These are phyloP conservation scores for Artemisia tridentata DNA, from an alignment of 129 eudicot species.

Conservation along the genomic window DNA sequence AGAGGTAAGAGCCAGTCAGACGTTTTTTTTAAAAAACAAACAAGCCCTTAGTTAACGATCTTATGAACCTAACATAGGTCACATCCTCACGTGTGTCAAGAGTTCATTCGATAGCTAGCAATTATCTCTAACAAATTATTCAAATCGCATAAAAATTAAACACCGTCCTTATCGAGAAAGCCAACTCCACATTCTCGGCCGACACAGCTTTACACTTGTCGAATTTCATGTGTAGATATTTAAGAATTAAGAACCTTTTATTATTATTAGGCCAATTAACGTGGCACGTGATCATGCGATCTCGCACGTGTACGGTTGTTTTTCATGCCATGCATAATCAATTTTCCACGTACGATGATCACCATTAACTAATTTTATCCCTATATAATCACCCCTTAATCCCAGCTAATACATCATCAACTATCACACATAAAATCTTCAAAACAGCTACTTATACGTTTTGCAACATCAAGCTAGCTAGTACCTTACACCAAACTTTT, in stretches of 20 bases:
- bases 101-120: no score
- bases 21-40: no score
- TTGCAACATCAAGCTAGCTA: background rate
- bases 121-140: no score
- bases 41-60: no score
- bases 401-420: conserved; percentile 24
- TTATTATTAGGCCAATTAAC: conserved; percentile 1
- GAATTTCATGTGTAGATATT: background rate
- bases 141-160: no score
- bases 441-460: background rate
- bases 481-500: background rate
- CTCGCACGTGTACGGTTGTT: conserved; percentile 24
- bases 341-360: conserved; percentile 16
- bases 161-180: background rate
- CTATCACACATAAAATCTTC: background rate
- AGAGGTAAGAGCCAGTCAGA: no score
- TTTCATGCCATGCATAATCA: conserved; percentile 18
- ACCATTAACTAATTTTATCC: background rate
- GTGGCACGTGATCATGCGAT: conserved; percentile 20
- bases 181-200: conserved; percentile 19
- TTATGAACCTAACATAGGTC: no score
- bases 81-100: no score
- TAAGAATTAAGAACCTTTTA: background rate
- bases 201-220: conserved; percentile 29
- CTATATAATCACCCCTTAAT: conserved; percentile 19